Percentiles rank a stretch among this genome's conserved stretches.
These are phyloP conservation scores for Carex myosuroides DNA, from an alignment of 176 grass and related monocot genomes.

Conservation along the genomic window DNA sequence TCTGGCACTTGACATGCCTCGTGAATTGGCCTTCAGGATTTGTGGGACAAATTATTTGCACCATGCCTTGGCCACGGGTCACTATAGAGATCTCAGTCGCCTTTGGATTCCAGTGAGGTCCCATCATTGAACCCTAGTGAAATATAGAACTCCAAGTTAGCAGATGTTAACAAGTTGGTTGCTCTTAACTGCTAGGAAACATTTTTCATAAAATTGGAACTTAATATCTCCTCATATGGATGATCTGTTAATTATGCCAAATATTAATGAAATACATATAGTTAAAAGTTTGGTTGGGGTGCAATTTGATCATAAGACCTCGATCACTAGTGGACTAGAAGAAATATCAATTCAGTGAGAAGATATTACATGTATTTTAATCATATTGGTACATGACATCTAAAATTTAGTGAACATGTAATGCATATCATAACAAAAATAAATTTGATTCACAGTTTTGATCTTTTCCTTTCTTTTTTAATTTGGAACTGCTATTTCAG, in stretches of 20 bases:
- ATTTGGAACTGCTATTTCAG: not conserved
- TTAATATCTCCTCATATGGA: not conserved
- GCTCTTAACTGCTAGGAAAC: not conserved
- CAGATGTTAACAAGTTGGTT: not conserved
- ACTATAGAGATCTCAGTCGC: slow-evolving; percentile 74
- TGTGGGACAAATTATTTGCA: slow-evolving; percentile 63
- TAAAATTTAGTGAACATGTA: not conserved
- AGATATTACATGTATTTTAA: not conserved
- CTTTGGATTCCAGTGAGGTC: slow-evolving; percentile 90
- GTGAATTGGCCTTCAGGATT: slow-evolving; percentile 8
- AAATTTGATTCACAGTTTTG: not conserved
- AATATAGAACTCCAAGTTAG: not conserved
- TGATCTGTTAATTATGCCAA: not conserved
- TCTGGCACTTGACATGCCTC: slow-evolving; percentile 26
- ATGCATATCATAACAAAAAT: not conserved
- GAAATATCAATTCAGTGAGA: not conserved
- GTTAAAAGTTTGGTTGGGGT: not conserved
- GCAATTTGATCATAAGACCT: not conserved
- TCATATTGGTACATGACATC: not conserved
- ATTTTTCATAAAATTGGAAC: not conserved
- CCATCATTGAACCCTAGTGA: slow-evolving; percentile 76
- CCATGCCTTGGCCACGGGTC: slow-evolving; percentile 45
- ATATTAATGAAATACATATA: not conserved
- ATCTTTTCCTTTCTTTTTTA: not conserved
- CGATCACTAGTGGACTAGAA: not conserved